phyloP scores from a whole-genome alignment of 1,139 yeast genomes.

The Geotrichum klebahnii region DNA sequence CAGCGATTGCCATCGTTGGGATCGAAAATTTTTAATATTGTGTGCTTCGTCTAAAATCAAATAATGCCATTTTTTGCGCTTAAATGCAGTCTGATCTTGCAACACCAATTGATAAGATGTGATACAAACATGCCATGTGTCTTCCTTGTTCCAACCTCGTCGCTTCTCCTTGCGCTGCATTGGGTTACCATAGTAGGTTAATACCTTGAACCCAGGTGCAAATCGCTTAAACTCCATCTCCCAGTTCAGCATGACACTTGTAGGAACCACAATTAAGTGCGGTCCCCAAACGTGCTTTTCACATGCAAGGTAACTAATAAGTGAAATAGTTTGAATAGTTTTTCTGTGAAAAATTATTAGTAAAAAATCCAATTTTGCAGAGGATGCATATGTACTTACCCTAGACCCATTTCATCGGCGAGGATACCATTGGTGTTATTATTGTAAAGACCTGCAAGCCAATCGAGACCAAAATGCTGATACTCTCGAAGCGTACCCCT shows the following conservation, averaged over 20 bases:
- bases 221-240: slow-evolving; percentile 98
- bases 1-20: slow-evolving; percentile 95
- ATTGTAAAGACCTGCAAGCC: slow-evolving; percentile 92
- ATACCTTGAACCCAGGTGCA: slow-evolving; percentile 95
- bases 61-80: slow-evolving; percentile 89
- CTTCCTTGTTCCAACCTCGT: slow-evolving; percentile 96
- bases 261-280: slow-evolving; percentile 92
- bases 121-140: slow-evolving; percentile 93
- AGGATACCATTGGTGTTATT: slow-evolving; percentile 92
- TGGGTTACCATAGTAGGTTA: slow-evolving; percentile 97
- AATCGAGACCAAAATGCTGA: slow-evolving; percentile 93
- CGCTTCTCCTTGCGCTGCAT: slow-evolving; percentile 94
- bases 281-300: slow-evolving; percentile 97
- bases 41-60: slow-evolving; percentile 98
- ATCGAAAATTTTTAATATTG: slow-evolving; percentile 90
- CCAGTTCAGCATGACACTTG: slow-evolving; percentile 98
- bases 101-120: slow-evolving; percentile 95
- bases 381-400: no score
- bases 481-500: slow-evolving; percentile 85
- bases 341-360: slow-evolving; percentile 38
- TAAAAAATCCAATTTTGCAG: slow-evolving; percentile 25
- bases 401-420: slow-evolving; percentile 99
- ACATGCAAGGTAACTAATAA: slow-evolving; percentile 83
- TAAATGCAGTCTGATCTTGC: slow-evolving; percentile 91
- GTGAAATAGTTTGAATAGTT: slow-evolving; percentile 91